These are phyloP conservation scores for Ophiosphaerella herpotricha DNA, from an alignment of 2,329 filamentous ascomycete species.

Conservation along the genomic window DNA sequence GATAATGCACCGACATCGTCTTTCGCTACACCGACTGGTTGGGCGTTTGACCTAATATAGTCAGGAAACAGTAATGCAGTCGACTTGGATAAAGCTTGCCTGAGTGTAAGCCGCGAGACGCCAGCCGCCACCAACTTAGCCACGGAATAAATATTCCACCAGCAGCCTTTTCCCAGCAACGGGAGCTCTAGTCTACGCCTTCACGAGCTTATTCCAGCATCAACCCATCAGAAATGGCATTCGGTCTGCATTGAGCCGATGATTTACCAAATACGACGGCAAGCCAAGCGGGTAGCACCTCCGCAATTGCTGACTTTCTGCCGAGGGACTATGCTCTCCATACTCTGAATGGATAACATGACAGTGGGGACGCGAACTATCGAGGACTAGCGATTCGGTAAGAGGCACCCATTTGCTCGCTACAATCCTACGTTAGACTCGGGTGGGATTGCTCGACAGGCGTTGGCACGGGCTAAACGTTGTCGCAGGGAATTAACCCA, in stretches of 20 bases:
- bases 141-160: slow-evolving; percentile 30
- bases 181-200: slow-evolving; percentile 20
- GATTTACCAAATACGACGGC: slow-evolving; percentile 13
- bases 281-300: slow-evolving; percentile 29
- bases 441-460: slow-evolving; percentile 13
- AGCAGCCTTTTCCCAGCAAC: slow-evolving; percentile 16
- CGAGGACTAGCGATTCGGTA: slow-evolving; percentile 17
- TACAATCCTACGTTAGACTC: slow-evolving; percentile 13
- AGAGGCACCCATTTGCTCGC: slow-evolving; percentile 11
- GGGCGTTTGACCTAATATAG: slow-evolving; percentile 8
- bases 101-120: slow-evolving; percentile 4
- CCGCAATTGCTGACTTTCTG: slow-evolving; percentile 26
- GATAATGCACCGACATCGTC: slow-evolving; percentile 25
- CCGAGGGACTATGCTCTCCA: slow-evolving; percentile 19
- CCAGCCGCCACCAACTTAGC: slow-evolving; percentile 16
- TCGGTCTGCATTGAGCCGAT: slow-evolving; percentile 29
- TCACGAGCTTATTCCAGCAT: slow-evolving; percentile 23
- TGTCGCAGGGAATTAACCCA: slow-evolving; percentile 17
- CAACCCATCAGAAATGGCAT: slow-evolving; percentile 12
- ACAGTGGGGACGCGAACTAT: slow-evolving; percentile 11
- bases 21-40: slow-evolving; percentile 14
- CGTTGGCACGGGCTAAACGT: slow-evolving; percentile 9
- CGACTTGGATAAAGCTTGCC: slow-evolving; percentile 8
- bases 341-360: slow-evolving; percentile 21
- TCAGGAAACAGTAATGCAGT: slow-evolving; percentile 7